A percentile compares a stretch with the other conserved stretches of the same genome.
phyloP scores from a whole-genome alignment of 768 basidiomycete genomes.

The Paxillus involutus region DNA sequence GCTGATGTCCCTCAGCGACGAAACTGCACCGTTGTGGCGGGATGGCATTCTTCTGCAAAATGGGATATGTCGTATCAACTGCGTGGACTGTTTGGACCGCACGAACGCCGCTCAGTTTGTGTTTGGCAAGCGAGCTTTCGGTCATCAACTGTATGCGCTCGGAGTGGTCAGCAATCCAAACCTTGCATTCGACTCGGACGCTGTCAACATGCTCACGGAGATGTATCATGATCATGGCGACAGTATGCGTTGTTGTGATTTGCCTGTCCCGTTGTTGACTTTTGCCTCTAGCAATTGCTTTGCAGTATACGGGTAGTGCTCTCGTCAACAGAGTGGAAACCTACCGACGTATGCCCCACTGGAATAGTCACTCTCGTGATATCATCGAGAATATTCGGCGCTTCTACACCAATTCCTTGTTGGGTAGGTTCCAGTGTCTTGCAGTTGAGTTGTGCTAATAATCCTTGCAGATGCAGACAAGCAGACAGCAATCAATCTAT shows the following conservation, averaged over 20 bases:
- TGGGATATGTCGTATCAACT: constrained; percentile 91
- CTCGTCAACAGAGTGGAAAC: constrained; percentile 96
- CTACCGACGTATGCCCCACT: constrained; percentile 92
- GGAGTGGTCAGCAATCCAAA: constrained; percentile 86
- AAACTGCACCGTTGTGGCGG: constrained; percentile 47
- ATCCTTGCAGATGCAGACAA: constrained; percentile 81
- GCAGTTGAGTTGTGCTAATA: neutral
- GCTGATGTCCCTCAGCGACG: constrained; percentile 24
- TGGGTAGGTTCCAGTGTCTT: constrained; percentile 48
- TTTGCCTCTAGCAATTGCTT: constrained; percentile 67
- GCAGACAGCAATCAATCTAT: constrained; percentile 96
- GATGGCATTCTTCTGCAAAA: constrained; percentile 78
- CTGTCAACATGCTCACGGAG: constrained; percentile 94
- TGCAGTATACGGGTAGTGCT: constrained; percentile 96
- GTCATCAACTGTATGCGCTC: constrained; percentile 93
- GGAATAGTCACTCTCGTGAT: constrained; percentile 96
- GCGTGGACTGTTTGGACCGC: constrained; percentile 95
- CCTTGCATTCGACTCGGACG: constrained; percentile 89
- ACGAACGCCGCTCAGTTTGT: constrained; percentile 98
- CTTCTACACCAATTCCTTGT: constrained; percentile 91
- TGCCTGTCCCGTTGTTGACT: neutral
- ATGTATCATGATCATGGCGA: constrained; percentile 99
- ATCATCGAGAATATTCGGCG: constrained; percentile 94
- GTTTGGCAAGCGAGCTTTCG: constrained; percentile 91
- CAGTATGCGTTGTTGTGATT: constrained; percentile 50